These are phyloP conservation scores for Colletotrichum aenigma DNA, from an alignment of 2,329 filamentous ascomycete species.

Conservation along the genomic window DNA sequence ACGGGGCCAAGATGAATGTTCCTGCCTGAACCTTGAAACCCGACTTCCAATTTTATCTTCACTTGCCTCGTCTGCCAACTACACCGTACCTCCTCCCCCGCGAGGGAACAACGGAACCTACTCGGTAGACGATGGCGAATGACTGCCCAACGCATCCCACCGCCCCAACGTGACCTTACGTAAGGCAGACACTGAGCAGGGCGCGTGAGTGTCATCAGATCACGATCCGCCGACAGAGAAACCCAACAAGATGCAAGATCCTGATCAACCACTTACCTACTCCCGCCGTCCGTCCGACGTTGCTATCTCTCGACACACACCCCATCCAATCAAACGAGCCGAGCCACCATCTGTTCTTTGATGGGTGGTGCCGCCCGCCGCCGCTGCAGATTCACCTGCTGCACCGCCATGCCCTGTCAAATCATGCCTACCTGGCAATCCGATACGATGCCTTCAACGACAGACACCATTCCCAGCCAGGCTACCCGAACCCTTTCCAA, in stretches of 20 bases:
- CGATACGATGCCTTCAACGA: background rate
- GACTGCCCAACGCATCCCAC: background rate
- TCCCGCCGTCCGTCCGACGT: background rate
- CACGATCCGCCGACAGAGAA: background rate
- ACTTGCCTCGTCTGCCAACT: background rate
- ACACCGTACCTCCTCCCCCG: background rate
- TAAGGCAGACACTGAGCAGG: background rate
- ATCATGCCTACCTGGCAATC: background rate
- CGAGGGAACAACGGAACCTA: background rate
- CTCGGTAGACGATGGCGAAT: background rate
- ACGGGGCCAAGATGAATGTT: background rate
- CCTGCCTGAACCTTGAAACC: background rate
- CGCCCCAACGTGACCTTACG: background rate
- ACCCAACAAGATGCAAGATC: background rate
- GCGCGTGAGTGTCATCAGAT: background rate
- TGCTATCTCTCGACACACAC: background rate
- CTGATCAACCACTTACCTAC: background rate
- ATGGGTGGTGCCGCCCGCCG: background rate
- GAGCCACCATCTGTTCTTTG: background rate
- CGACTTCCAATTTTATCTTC: background rate
- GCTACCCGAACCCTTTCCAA: background rate
- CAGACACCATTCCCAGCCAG: background rate
- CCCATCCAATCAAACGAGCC: background rate
- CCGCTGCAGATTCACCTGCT: background rate
- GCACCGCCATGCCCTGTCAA: background rate